Percentiles rank a stretch among this genome's conserved stretches.
phyloP scores from a whole-genome alignment of 257 asterid species.

The Sherardia arvensis region DNA sequence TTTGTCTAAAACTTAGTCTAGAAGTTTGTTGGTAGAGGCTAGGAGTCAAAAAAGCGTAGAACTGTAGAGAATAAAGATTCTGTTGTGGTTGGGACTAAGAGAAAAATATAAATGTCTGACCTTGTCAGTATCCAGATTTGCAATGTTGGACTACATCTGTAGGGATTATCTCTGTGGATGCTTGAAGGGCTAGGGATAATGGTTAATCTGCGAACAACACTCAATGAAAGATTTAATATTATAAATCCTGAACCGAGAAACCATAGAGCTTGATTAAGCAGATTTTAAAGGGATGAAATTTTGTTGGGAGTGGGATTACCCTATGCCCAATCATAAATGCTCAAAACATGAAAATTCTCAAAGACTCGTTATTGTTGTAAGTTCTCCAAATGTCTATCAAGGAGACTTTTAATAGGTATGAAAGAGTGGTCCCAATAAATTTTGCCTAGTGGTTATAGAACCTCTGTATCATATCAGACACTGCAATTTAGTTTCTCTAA shows the following conservation, averaged over 20 bases:
- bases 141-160: neutral
- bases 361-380: neutral
- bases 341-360: neutral
- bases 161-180: neutral
- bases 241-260: neutral
- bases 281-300: neutral
- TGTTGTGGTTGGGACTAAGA: neutral
- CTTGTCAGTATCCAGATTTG: neutral
- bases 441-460: neutral
- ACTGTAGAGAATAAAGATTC: neutral
- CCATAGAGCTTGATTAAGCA: neutral
- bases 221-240: neutral
- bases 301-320: neutral
- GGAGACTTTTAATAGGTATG: neutral
- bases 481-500: neutral
- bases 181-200: neutral
- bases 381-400: neutral
- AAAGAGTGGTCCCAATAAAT: neutral
- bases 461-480: neutral
- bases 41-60: neutral
- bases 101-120: neutral
- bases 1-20: neutral
- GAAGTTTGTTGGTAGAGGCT: neutral
- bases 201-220: neutral
- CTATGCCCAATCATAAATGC: neutral